phyloP scores from a whole-genome alignment of 495 filamentous ascomycete genomes.

The Neurospora discreta region DNA sequence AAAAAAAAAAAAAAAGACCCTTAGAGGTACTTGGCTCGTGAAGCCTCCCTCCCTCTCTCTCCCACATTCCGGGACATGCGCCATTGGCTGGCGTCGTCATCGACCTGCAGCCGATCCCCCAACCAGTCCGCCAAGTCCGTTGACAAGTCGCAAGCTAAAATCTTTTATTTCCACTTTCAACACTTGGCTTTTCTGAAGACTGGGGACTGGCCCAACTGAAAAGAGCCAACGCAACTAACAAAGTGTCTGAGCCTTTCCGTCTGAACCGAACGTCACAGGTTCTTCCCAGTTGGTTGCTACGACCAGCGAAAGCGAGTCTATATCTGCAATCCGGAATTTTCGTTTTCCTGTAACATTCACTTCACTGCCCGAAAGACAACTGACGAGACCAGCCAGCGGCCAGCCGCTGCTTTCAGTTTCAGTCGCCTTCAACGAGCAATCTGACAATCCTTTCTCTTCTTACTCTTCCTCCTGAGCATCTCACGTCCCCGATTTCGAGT shows the following conservation, averaged over 20 bases:
- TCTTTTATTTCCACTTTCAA: constrained; percentile 21
- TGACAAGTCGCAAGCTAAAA: constrained; percentile 5
- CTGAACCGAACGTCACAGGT: neutral
- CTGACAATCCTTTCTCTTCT: neutral
- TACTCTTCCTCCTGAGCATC: neutral
- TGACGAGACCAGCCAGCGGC: neutral
- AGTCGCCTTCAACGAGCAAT: neutral
- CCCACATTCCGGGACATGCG: constrained; percentile 27
- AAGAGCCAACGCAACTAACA: neutral
- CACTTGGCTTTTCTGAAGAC: neutral
- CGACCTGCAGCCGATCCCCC: constrained; percentile 25
- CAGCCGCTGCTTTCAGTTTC: neutral
- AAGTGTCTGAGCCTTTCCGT: neutral
- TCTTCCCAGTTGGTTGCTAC: no score
- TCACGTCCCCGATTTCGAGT: neutral
- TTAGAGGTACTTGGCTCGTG: neutral
- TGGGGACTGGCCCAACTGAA: neutral
- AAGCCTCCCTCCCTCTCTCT: neutral
- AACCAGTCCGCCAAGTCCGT: constrained; percentile 15
- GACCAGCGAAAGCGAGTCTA: no score
- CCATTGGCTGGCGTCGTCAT: constrained; percentile 26
- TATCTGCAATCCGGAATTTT: no score
- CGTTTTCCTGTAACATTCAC: no score
- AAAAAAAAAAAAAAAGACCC: neutral
- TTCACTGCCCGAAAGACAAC: neutral